Evolutionary conservation across 768 basidiomycete genomes (phyloP), one percentile per base, ranked within the genome.

Genomic region (Serpula lacrymans): DNA sequence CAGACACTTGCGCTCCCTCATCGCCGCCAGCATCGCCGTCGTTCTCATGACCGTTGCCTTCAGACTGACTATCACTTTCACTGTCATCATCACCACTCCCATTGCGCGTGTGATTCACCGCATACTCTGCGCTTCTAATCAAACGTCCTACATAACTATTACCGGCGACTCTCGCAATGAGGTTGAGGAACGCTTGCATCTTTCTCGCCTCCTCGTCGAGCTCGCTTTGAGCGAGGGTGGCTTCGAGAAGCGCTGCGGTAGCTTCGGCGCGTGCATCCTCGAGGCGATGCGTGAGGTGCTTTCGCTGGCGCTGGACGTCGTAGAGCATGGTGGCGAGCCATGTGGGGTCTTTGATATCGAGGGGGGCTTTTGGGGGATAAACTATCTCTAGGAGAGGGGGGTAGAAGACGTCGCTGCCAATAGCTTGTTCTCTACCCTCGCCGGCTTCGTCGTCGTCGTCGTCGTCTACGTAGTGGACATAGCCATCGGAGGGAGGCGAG

Each of bases 291-390:
- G 53, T 43, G 23, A 62, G 46, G 24, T 53, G 45, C 5, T 37
- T 27, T 14, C 57, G 59, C 25, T 62, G 48, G 16, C 60, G 60
- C 27, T 45, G 28, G 39, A 60, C 36, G 20, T 62, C 57, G 0
- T 29, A 43, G 17, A 55, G 13, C 60, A 62, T 62, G 34, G 43
- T 35, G 29, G 48, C 9, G 21, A 57, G 50, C 60, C 60, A 62
- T 6, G 32, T 43, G 6, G 59, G 51, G 29, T 64, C 59, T n/a
- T 48, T n/a, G 16, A 39, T 32, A 16, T 36, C 23, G 39, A 64
- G 51, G 6, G 59, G 59, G 1, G 24, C 36, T n/a, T 36, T 46
- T 18, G 62, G 60, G 11, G 60, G 60, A 34, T 58, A 64, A 14
- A 46, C 42, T 6, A 62, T 12, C 0, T 35, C 11, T 48, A 61